Percentiles rank a stretch among this genome's conserved stretches.
phyloP scores from a whole-genome alignment of 768 basidiomycete genomes.

The Cystobasidium tubakii region DNA sequence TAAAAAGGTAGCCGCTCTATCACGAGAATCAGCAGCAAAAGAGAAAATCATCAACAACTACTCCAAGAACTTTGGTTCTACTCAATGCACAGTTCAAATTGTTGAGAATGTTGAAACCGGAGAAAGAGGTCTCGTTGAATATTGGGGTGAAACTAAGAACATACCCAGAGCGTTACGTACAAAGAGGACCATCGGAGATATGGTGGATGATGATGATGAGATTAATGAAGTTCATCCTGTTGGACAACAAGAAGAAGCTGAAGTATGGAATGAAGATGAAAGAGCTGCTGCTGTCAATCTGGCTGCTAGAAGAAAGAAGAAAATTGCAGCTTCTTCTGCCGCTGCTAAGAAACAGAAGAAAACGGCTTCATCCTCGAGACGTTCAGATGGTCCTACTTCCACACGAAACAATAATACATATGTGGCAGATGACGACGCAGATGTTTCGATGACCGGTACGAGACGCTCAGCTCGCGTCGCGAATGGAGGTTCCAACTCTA shows the following conservation, averaged over 20 bases:
- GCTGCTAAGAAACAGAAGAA: constrained; percentile 1
- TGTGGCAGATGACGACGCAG: neutral
- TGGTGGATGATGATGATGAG: neutral
- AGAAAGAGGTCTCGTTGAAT: neutral
- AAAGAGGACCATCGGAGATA: neutral
- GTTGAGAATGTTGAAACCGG: neutral
- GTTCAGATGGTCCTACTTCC: neutral
- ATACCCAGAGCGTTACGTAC: neutral
- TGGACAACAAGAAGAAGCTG: neutral
- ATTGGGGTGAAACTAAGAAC: neutral
- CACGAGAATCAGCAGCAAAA: neutral
- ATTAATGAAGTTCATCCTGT: neutral
- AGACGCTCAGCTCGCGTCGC: neutral
- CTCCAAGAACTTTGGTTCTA: neutral
- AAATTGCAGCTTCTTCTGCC: neutral
- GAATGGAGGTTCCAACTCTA: neutral
- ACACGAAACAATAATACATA: neutral
- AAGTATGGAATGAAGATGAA: constrained; percentile 1
- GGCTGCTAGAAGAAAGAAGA: neutral
- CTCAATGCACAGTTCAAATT: neutral
- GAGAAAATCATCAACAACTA: neutral
- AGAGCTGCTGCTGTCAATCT: neutral
- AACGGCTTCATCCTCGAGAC: neutral
- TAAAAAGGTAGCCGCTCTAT: neutral
- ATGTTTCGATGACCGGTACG: neutral